Base-by-base conservation (phyloP, 2,329 filamentous ascomycete species). In the Sporothrix pallida region DNA sequence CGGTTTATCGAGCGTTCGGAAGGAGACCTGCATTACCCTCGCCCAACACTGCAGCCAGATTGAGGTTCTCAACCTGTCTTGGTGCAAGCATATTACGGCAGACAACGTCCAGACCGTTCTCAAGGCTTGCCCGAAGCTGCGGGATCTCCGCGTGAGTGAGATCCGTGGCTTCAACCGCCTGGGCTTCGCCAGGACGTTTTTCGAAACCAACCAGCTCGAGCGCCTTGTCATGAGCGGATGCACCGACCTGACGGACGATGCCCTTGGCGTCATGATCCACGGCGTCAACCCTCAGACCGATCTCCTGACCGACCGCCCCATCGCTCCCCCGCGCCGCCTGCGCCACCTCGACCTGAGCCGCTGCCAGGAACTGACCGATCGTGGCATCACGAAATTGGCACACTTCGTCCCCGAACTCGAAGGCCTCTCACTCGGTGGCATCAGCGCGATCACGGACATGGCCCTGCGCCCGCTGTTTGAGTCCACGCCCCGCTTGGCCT, bases 11-110 rank as follows among this genome's bases (percentile, higher is more conserved):
- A 91, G 91, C 13, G 92, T 95, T 15, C 94, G 91, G 44, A 97
- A 97, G 80, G 89, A 89, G 26, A 93, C 93, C 0, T 95, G 97
- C 88, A 93, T 91, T 79, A 93, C 97, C 74, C 92, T 99, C 74
- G 91, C 93, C 0, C 87, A 92, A 71, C 91, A 91, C 54, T 98
- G 95, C 78, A 90, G 91, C 1, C 90, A 91, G 68, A 85, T 99
- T n/a, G 91, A 97, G 81, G 87, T 89, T 72, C 87, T 98, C 76
- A 97, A 98, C 78, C 89, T 98, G 23, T 97, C 94, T 0, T 98
- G 95, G 94, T 99, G 96, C 83, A 91, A 90, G 77, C 92, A 94
- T 75, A 90, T 98, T 79, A 92, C 96, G 79, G 92, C 93, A 9
- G 85, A 88, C 13, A 95, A 94, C 4, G 84, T 98, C 72, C 89